These are phyloP conservation scores for Opeltia flavorubescens DNA, from an alignment of 495 filamentous ascomycete genomes.

Conservation along the genomic window DNA sequence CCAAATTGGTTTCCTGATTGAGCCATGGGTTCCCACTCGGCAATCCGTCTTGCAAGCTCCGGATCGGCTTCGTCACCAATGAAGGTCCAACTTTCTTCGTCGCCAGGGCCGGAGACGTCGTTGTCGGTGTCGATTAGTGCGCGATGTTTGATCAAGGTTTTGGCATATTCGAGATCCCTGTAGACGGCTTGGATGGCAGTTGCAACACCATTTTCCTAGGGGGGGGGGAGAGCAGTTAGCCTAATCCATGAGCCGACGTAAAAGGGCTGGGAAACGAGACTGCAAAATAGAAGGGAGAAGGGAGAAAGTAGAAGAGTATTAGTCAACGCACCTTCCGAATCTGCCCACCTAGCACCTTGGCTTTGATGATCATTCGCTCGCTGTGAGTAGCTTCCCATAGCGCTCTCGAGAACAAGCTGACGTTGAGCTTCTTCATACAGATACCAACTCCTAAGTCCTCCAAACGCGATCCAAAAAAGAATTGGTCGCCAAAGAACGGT, in stretches of 20 bases:
- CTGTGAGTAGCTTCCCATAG: slow-evolving; percentile 86
- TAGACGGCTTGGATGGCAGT: slow-evolving; percentile 88
- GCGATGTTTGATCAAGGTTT: slow-evolving; percentile 59
- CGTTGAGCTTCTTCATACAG: slow-evolving; percentile 77
- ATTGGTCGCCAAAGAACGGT: slow-evolving; percentile 96
- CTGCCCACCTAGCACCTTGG: slow-evolving; percentile 62
- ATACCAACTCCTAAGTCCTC: slow-evolving; percentile 90
- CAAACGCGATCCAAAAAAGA: slow-evolving; percentile 81
- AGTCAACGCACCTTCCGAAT: slow-evolving; percentile 65
- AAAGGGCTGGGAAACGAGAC: slow-evolving; percentile 1
- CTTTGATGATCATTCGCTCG: slow-evolving; percentile 79
- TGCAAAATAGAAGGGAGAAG: neutral
- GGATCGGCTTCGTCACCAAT: slow-evolving; percentile 52
- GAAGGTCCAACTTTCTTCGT: slow-evolving; percentile 62
- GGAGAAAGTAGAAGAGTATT: neutral
- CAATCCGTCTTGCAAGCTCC: slow-evolving; percentile 31
- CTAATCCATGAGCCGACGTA: slow-evolving; percentile 1
- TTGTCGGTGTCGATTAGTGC: slow-evolving; percentile 27
- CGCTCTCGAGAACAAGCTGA: slow-evolving; percentile 63
- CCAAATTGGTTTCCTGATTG: neutral
- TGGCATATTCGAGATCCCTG: slow-evolving; percentile 92
- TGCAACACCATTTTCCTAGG: slow-evolving; percentile 75
- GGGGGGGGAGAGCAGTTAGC: slow-evolving; percentile 7
- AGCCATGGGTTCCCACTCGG: slow-evolving; percentile 17
- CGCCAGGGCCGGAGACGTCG: slow-evolving; percentile 36